phyloP scores from a whole-genome alignment of 441 rosid species.

The Omphalea diandra region DNA sequence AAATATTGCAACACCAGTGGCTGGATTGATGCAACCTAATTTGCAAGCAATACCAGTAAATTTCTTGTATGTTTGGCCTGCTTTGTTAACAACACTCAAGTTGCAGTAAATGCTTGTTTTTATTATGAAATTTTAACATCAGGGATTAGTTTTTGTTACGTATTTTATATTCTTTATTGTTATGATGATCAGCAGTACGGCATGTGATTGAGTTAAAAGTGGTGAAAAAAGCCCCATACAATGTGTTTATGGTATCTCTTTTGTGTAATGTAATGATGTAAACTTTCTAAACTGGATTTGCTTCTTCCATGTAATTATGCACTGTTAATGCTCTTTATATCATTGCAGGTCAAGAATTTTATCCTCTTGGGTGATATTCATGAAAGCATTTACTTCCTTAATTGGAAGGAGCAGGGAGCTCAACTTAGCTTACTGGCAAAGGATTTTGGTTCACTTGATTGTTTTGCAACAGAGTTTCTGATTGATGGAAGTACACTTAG shows the following conservation, averaged over 20 bases:
- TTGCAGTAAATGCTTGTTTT: not conserved
- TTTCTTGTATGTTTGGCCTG: not conserved
- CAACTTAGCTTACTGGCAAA: slow-evolving; percentile 92
- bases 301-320: not conserved
- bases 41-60: not conserved
- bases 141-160: not conserved
- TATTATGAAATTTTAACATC: not conserved
- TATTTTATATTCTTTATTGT: not conserved
- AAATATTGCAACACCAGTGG: not conserved
- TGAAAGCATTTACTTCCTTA: slow-evolving; percentile 93
- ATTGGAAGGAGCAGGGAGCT: slow-evolving; percentile 99
- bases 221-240: not conserved
- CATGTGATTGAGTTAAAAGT: slow-evolving; percentile 7
- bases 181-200: not conserved
- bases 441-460: slow-evolving; percentile 95
- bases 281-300: not conserved
- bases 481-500: slow-evolving; percentile 97
- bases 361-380: slow-evolving; percentile 89
- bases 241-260: not conserved
- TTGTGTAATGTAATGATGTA: not conserved
- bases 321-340: slow-evolving; percentile 14
- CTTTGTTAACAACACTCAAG: not conserved
- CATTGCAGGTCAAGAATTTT: slow-evolving; percentile 82
- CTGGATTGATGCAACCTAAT: not conserved
- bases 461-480: slow-evolving; percentile 93